Base-by-base conservation (phyloP, 2,329 filamentous ascomycete species). In the Paracoccidioides lutzii region DNA sequence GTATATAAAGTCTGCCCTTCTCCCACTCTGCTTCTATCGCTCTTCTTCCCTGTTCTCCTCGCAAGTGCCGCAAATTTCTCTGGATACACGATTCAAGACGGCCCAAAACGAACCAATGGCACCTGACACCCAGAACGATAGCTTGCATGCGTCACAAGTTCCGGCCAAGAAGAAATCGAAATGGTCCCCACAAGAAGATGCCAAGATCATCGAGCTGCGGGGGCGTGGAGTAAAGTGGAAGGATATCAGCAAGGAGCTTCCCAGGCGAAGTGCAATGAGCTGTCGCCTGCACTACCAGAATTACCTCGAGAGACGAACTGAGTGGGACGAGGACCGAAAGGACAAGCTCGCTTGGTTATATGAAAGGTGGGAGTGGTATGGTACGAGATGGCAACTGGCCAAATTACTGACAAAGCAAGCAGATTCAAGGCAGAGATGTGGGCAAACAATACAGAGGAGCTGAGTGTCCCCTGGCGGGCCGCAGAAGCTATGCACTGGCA, bases 201-300 rank as follows among this genome's bases (percentile, higher is more conserved):
- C 88, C 94, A 69, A 80, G 97, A 59, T 83, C 91, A 57, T 88
- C 89, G 41, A 84, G 84, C 63, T n/a, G n/a, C n/a, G n/a, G n/a
- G n/a, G n/a, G n/a, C n/a, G n/a, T n/a, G 88, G 88, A 7, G 95
- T 96, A 89, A 97, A 97, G 69, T 97, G 91, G 93, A 91, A 97
- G 68, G 91, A 97, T 71, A 96, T 97, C 65, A 94, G 89, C 59
- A 94, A 91, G 75, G 82, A 85, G 55, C 76, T 97, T 52, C 90
- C 90, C 2, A 91, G 91, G 59, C 82, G 93, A 63, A 96, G 90
- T 71, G 85, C 90, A 56, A 96, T 96, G 65, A 95, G 90, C 64
- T 97, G 91, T 71, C 84, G 91, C 45, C 78, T 97, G 53, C 90
- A 95, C 67, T 97, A 96, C 70, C 91, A 97, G 66, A 97, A 97